A percentile compares a stretch with the other conserved stretches of the same genome.
These are phyloP conservation scores for Sphagnum tenellum DNA, from an alignment of 225 moss, liverwort and hornwort species.

Conservation along the genomic window DNA sequence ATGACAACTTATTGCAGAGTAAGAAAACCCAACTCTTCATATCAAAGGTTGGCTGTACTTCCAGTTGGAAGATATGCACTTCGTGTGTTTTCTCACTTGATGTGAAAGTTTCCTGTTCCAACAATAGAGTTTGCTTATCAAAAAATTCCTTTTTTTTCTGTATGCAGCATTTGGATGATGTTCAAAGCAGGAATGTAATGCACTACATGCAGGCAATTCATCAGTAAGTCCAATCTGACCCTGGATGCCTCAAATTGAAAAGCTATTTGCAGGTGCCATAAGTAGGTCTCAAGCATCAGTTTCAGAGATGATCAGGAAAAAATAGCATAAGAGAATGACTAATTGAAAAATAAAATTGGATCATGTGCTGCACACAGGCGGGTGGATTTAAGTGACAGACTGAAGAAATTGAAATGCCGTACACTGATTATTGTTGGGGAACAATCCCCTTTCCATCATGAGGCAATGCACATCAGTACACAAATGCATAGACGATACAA, in stretches of 20 bases:
- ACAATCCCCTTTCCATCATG: constrained; percentile 79
- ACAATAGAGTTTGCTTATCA: too few relatives aligned
- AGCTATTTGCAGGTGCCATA: too few relatives aligned
- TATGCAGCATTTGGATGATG: constrained; percentile 53
- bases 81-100: too few relatives aligned
- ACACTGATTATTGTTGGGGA: constrained; percentile 88
- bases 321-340: too few relatives aligned
- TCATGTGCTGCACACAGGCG: constrained; percentile 12
- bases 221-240: constrained; percentile 11
- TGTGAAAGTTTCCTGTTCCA: too few relatives aligned
- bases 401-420: constrained; percentile 71
- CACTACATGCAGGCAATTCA: constrained; percentile 89
- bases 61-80: too few relatives aligned
- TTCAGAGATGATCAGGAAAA: too few relatives aligned
- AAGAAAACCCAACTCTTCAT: constrained; percentile 5
- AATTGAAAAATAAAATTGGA: too few relatives aligned
- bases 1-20: constrained; percentile 50
- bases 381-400: constrained; percentile 56
- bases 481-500: constrained; percentile 84
- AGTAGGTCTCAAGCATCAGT: too few relatives aligned
- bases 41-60: too few relatives aligned
- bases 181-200: constrained; percentile 59
- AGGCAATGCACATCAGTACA: constrained; percentile 73
- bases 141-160: not conserved
- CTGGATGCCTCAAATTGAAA: too few relatives aligned